Evolutionary conservation across 192 early-diverging fungal genomes (phyloP).

Genomic region (Rhizophagus clarus): DNA sequence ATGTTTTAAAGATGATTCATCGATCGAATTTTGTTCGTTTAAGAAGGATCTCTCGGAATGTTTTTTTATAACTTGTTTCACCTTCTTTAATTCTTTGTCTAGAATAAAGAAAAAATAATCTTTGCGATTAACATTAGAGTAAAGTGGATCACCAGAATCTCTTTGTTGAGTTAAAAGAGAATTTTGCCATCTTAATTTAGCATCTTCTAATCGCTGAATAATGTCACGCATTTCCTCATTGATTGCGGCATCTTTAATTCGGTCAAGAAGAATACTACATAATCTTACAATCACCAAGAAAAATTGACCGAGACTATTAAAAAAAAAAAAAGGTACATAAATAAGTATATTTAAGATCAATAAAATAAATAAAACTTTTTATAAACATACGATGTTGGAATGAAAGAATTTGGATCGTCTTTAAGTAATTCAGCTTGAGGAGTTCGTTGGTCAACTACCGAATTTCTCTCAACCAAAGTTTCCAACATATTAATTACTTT

Average conservation of each 20-base stretch:
- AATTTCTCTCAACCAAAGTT: slow-evolving; percentile 31
- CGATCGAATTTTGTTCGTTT: neutral
- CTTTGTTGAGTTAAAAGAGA: neutral
- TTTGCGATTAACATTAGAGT: neutral
- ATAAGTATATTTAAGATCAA: neutral
- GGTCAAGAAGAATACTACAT: slow-evolving; percentile 39
- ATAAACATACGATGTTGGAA: slow-evolving; percentile 10
- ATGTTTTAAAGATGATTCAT: neutral
- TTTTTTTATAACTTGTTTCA: neutral
- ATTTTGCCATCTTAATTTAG: slow-evolving; percentile 28
- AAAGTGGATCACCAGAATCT: neutral
- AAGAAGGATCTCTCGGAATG: neutral
- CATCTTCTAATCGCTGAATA: neutral
- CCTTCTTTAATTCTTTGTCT: neutral
- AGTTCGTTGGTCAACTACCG: slow-evolving; percentile 16
- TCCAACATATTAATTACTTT: slow-evolving; percentile 22
- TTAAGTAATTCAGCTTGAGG: neutral
- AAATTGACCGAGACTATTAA: slow-evolving; percentile 22
- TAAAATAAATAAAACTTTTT: too few relatives aligned
- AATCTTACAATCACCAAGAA: slow-evolving; percentile 41
- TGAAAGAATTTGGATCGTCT: slow-evolving; percentile 14
- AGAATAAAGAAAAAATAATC: slow-evolving; percentile 9
- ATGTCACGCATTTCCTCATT: slow-evolving; percentile 9
- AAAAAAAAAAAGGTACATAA: neutral
- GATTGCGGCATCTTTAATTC: slow-evolving; percentile 34